Evolutionary conservation across 371 early-diverging fungal genomes (phyloP).

Genomic region (Mucor mucedo): DNA sequence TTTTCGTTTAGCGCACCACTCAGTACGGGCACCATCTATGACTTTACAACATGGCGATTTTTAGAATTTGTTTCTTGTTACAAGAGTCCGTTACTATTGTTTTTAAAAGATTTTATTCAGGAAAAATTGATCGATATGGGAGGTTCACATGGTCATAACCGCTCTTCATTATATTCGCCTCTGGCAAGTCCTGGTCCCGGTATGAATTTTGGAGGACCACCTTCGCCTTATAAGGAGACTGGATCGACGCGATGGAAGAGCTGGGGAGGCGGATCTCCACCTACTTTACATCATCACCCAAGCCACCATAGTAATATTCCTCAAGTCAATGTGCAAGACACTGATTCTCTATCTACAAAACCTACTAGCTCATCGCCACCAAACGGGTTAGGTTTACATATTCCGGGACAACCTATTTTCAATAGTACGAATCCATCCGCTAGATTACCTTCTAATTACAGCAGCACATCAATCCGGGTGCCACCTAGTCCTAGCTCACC

Average conservation of each 20-base stretch:
- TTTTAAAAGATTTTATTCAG: conserved; percentile 56
- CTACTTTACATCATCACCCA: neutral
- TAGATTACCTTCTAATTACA: no score
- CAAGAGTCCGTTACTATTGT: conserved; percentile 54
- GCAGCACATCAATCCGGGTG: neutral
- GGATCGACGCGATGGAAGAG: conserved; percentile 30
- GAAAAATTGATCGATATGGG: conserved; percentile 46
- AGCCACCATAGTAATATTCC: conserved; percentile 14
- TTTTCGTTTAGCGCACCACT: conserved; percentile 25
- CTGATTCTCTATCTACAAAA: neutral
- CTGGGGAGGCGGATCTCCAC: conserved; percentile 31
- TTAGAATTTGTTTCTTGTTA: conserved; percentile 58
- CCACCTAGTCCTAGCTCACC: conserved; percentile 29
- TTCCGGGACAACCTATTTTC: conserved; percentile 16
- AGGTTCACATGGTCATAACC: neutral
- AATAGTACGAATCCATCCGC: neutral
- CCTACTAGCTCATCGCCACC: conserved; percentile 10
- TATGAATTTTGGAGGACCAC: conserved; percentile 10
- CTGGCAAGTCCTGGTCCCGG: conserved; percentile 13
- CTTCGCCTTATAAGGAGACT: conserved; percentile 1
- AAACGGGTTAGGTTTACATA: conserved; percentile 38
- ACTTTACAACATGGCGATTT: conserved; percentile 63
- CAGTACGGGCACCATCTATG: conserved; percentile 35
- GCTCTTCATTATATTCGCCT: conserved; percentile 22
- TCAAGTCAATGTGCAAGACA: conserved; percentile 15